Base-by-base conservation (phyloP, 192 early-diverging fungal genomes). In the Coemansia furcata region DNA sequence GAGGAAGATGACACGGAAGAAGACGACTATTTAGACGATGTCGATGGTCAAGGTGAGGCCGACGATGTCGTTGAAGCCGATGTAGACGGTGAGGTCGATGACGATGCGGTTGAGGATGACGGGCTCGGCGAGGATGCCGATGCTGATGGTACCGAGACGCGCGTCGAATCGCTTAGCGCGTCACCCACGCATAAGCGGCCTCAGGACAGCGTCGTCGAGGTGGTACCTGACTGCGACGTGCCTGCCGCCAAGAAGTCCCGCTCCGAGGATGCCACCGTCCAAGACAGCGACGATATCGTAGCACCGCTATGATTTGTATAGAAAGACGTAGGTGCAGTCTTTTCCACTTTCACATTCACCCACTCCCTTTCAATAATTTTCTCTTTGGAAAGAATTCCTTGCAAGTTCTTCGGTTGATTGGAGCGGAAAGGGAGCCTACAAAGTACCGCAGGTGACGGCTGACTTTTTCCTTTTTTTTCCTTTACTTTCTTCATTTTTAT, bases 41-140 rank as follows among this genome's bases (percentile, higher is more conserved):
- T 58, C 12, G 68, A 65, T 2, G 68, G 69, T 3, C 71, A 54
- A n/a, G 49, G 32, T 11, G 50, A 69, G 35, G 62, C 50, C 36
- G 77, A 79, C 65, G 68, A 79, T 19, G 61, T 65, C 6, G 33
- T 74, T 14, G 71, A 74, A 29, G 65, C 36, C 26, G 72, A 73
- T 36, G 71, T 49, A 2, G 64, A 46, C 23, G 62, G 57, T 4
- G 67, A 66, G 2, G 68, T 63, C 5, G 73, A 68, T 1, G 67
- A 50, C 3, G 71, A 55, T 1, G 63, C 35, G 11, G 76, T 62
- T 6, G 75, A 67, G 38, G 69, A 5, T 6, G 43, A n/a, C 3
- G 43, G 43, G 4, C 15, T 29, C 29, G 50, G 35, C 12, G 54
- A 33, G 3, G 61, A 32, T 19, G 61, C 14, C 14, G 40, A n/a